Conservation (phyloP, 768 basidiomycete genomes). For the Neoboletus subvelutipes region DNA sequence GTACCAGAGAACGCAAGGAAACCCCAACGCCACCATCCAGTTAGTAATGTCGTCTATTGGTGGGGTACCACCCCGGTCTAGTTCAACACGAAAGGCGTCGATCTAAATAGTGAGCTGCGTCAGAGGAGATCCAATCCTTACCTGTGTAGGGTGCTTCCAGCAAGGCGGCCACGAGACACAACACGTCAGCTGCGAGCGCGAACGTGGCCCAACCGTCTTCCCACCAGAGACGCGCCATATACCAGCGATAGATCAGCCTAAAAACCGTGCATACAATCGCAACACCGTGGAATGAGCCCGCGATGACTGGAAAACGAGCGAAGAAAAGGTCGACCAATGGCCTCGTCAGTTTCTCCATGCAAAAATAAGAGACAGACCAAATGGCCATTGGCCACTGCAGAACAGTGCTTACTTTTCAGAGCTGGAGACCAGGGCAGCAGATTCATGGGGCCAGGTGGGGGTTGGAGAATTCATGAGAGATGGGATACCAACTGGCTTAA, state of each 20-base stretch:
- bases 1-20: conserved; percentile 25
- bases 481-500: neutral
- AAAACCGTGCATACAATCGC: conserved; percentile 27
- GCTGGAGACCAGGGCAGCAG: conserved; percentile 9
- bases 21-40: conserved; percentile 17
- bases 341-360: neutral
- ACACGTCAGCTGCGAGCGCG: conserved; percentile 19
- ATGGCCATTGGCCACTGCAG: no score
- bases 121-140: neutral
- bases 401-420: conserved; percentile 14
- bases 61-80: neutral
- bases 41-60: neutral
- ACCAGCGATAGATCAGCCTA: conserved; percentile 23
- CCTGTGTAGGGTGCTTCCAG: conserved; percentile 5
- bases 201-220: conserved; percentile 27
- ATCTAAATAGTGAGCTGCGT: neutral
- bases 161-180: conserved; percentile 11
- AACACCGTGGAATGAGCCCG: conserved; percentile 13
- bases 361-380: neutral
- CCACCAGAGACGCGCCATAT: conserved; percentile 29
- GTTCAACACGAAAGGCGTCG: neutral
- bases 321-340: neutral
- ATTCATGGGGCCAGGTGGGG: neutral
- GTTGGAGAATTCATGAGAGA: neutral
- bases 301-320: conserved; percentile 21